Evolutionary conservation across 306 rosid species (phyloP).

Genomic region (Biancaea sappan): DNA sequence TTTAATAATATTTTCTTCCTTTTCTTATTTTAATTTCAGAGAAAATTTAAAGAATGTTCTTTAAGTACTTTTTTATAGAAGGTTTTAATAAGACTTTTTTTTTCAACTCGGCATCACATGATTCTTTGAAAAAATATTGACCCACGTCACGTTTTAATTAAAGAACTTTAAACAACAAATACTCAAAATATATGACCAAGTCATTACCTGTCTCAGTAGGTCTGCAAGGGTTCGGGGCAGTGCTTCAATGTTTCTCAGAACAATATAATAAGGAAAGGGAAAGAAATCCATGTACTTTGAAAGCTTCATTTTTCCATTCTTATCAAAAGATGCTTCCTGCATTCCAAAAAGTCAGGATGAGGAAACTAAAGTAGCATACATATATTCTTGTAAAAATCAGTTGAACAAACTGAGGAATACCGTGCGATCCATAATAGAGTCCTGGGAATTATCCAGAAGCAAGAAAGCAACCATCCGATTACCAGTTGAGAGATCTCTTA

Average conservation of each 20-base stretch:
- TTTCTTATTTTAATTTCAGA: too few relatives aligned
- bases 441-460: constrained; percentile 70
- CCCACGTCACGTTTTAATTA: too few relatives aligned
- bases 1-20: neutral
- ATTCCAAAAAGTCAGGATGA: constrained; percentile 25
- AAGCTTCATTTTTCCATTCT: constrained; percentile 44
- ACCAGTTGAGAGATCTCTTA: constrained; percentile 58
- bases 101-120: too few relatives aligned
- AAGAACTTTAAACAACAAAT: too few relatives aligned
- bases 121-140: too few relatives aligned
- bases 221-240: constrained; percentile 88
- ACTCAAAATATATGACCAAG: neutral
- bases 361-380: neutral
- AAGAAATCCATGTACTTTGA: constrained; percentile 76
- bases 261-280: constrained; percentile 84
- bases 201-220: constrained; percentile 75
- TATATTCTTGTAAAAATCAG: neutral
- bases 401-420: constrained; percentile 32
- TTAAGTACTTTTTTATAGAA: too few relatives aligned
- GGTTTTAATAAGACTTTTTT: too few relatives aligned
- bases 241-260: constrained; percentile 71
- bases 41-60: too few relatives aligned
- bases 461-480: constrained; percentile 89
- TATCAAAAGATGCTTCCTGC: constrained; percentile 64
- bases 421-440: constrained; percentile 67